Conservation (phyloP, 148 eudicot species). For the Tetragonia tetragonoides region DNA sequence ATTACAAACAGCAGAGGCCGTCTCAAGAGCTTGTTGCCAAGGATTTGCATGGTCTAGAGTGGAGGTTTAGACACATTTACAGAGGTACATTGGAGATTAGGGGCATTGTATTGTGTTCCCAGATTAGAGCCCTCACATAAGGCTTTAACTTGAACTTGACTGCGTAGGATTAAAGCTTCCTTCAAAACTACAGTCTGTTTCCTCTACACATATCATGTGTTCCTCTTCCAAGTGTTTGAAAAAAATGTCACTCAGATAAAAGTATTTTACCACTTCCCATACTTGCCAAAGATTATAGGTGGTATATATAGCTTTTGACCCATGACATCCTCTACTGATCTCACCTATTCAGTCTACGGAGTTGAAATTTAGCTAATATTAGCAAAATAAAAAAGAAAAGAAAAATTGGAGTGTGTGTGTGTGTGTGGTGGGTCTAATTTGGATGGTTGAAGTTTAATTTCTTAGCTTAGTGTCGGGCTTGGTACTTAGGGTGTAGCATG, state of each 20-base stretch:
- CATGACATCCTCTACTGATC: not conserved
- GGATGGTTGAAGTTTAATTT: not conserved
- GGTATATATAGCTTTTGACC: not conserved
- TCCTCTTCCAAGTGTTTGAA: not conserved
- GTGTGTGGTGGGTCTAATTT: not conserved
- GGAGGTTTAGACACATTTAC: constrained; percentile 93
- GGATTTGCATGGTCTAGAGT: constrained; percentile 84
- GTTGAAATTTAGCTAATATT: no score
- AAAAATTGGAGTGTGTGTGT: no score
- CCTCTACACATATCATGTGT: not conserved
- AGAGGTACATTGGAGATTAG: constrained; percentile 52
- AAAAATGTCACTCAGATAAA: not conserved
- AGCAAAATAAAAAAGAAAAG: no score
- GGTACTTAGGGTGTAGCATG: no score
- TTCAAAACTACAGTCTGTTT: not conserved
- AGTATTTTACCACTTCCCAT: not conserved
- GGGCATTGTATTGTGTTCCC: constrained; percentile 15
- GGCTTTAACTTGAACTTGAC: not conserved
- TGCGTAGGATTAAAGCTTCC: not conserved
- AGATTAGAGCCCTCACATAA: not conserved
- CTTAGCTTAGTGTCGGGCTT: no score
- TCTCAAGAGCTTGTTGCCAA: constrained; percentile 96
- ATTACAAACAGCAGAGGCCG: constrained; percentile 94
- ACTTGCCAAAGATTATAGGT: not conserved
- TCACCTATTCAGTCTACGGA: not conserved